phyloP scores from a whole-genome alignment of 1,284 basidiomycete species.

The Wolfiporia cocos region DNA sequence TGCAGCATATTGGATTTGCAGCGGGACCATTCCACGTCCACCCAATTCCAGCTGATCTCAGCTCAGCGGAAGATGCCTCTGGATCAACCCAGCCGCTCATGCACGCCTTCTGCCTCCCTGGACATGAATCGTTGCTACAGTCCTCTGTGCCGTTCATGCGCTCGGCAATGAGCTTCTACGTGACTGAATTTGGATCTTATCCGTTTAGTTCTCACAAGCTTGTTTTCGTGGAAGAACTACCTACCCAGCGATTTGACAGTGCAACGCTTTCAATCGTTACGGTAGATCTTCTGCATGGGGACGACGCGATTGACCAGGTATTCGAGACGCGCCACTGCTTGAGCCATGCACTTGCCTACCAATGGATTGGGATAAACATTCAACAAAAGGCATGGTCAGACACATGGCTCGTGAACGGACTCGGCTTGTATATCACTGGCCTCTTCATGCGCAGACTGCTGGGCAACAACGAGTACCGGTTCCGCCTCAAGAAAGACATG shows the following conservation, averaged over 20 bases:
- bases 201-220: conserved; percentile 95
- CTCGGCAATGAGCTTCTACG: conserved; percentile 89
- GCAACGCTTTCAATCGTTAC: conserved; percentile 82
- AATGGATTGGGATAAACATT: conserved; percentile 98
- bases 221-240: conserved; percentile 92
- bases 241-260: conserved; percentile 74
- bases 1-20: conserved; percentile 94
- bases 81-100: conserved; percentile 78
- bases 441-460: conserved; percentile 85
- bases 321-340: conserved; percentile 87
- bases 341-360: conserved; percentile 86
- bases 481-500: conserved; percentile 94
- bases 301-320: conserved; percentile 91
- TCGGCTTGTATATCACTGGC: conserved; percentile 88
- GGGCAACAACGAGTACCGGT: conserved; percentile 98
- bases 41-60: conserved; percentile 60
- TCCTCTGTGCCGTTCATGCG: conserved; percentile 76
- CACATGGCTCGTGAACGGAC: conserved; percentile 92
- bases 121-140: conserved; percentile 67
- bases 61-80: conserved; percentile 51
- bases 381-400: conserved; percentile 94
- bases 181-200: conserved; percentile 92
- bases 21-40: conserved; percentile 90
- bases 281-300: conserved; percentile 81
- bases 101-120: conserved; percentile 91